These are phyloP conservation scores for Arthrobotrys megalospora DNA, from an alignment of 2,329 filamentous ascomycete species.

Conservation along the genomic window DNA sequence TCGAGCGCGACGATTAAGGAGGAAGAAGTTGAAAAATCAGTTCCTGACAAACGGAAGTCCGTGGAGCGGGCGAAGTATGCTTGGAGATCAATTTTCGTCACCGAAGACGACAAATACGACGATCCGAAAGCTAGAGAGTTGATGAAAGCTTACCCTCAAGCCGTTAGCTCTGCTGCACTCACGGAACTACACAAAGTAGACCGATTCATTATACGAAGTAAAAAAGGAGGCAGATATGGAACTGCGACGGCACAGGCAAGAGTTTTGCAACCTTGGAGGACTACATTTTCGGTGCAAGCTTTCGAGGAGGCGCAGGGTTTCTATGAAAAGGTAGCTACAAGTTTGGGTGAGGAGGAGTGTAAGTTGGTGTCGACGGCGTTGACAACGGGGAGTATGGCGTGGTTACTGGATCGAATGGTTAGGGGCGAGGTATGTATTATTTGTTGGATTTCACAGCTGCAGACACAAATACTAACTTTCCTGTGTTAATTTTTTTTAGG, in stretches of 20 bases:
- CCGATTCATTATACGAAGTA: slow-evolving; percentile 48
- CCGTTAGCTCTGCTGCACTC: slow-evolving; percentile 33
- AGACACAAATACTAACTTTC: slow-evolving; percentile 1
- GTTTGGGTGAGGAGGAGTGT: slow-evolving; percentile 17
- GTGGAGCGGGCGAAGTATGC: slow-evolving; percentile 50
- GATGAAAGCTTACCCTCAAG: slow-evolving; percentile 45
- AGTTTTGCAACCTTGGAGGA: slow-evolving; percentile 53
- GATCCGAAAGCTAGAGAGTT: slow-evolving; percentile 43
- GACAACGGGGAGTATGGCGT: slow-evolving; percentile 46
- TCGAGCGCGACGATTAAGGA: slow-evolving; percentile 21
- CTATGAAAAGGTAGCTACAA: slow-evolving; percentile 14
- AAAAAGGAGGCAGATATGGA: slow-evolving; percentile 49
- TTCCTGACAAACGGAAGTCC: slow-evolving; percentile 19
- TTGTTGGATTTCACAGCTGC: neutral
- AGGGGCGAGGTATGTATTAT: slow-evolving; percentile 45
- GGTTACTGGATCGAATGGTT: slow-evolving; percentile 52
- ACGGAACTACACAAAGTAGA: slow-evolving; percentile 53
- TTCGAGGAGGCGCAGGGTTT: slow-evolving; percentile 51
- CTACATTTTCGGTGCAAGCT: slow-evolving; percentile 36
- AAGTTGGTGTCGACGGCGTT: slow-evolving; percentile 40
- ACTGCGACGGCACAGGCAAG: slow-evolving; percentile 57
- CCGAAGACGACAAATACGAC: slow-evolving; percentile 50
- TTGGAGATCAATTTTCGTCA: slow-evolving; percentile 53
- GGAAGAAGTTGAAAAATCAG: slow-evolving; percentile 9
- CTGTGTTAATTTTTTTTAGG: slow-evolving; percentile 26